A percentile compares a stretch with the other conserved stretches of the same genome.
Evolutionary conservation across 2,329 filamentous ascomycete genomes (phyloP).

Genomic region (Calonectria henricotiae): DNA sequence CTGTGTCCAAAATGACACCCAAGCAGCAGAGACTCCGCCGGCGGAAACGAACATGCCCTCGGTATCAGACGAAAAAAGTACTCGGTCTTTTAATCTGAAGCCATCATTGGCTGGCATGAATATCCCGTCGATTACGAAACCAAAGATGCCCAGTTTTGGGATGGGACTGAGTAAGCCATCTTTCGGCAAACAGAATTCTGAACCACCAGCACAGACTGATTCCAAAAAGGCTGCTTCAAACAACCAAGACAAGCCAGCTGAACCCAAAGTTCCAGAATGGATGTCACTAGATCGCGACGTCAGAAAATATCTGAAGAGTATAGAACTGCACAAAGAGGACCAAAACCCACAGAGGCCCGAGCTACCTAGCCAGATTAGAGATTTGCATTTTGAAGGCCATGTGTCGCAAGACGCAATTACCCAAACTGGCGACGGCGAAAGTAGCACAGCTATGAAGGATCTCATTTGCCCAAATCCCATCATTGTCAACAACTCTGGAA

Average conservation of each 20-base stretch:
- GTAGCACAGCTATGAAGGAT: background rate
- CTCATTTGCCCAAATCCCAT: slow-evolving; percentile 1
- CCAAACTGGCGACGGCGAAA: background rate
- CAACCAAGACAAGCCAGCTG: background rate
- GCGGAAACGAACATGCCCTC: background rate
- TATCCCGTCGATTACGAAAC: background rate
- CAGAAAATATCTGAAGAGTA: background rate
- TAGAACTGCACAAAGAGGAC: background rate
- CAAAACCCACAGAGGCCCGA: background rate
- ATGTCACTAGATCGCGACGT: background rate
- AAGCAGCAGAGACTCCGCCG: background rate
- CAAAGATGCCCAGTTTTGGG: background rate
- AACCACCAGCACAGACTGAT: background rate
- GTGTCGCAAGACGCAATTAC: background rate
- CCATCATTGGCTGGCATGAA: background rate
- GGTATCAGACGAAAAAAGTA: background rate
- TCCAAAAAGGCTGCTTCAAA: background rate
- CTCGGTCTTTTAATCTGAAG: background rate
- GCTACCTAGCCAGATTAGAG: background rate
- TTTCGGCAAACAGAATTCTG: background rate
- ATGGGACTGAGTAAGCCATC: background rate
- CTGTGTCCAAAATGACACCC: background rate
- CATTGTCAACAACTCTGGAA: slow-evolving; percentile 2
- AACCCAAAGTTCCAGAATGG: background rate
- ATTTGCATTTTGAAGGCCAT: background rate